Base-by-base conservation (phyloP, 2,329 filamentous ascomycete genomes). In the Ilyonectria sp. region DNA sequence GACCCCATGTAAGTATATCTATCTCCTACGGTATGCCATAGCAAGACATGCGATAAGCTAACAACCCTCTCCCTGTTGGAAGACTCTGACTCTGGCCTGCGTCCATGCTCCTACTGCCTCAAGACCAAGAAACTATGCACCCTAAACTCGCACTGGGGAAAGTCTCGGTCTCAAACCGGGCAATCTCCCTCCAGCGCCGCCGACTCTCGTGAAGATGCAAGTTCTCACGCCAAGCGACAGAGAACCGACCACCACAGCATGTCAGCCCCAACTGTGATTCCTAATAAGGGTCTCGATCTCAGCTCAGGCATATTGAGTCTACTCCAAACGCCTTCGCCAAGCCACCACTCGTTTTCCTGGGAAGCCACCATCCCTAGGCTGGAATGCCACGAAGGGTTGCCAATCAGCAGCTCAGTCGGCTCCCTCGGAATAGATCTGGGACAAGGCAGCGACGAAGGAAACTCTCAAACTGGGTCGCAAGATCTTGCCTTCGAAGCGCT, bases 101-200 rank as follows among this genome's bases (percentile, higher is more conserved):
- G 56, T n/a, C 69, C 76, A 52, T 79, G 77, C 54, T 75, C 77
- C 0, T 79, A 79, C 15, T 79, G 77, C 33, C 60, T 66, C 6
- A 77, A 72, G 60, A 79, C 77, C 17, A 71, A 74, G 7, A 79
- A 79, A 50, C 68, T 65, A 10, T 79, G 77, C 15, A 75, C 77
- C 1, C 62, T 77, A 44, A 71, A 78, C 6, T 68, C 72, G 26
- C 62, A 73, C 9, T 78, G 77, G 78, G 72, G 63, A 1, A 65
- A 66, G 53, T 55, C 71, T 11, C 44, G 57, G 29, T 33, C 44
- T 15, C 19, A 37, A 23, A 31, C 37, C 5, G 33, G 52, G 15
- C 54, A 60, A 11, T 56, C 55, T 46, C 56, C 37, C 23, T 68
- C 67, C 19, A 11, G 26, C 1, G 47, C 53, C 0, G 57, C 67